phyloP scores from a whole-genome alignment of 1,139 yeast genomes.

The Saccharomyces hybrid region DNA sequence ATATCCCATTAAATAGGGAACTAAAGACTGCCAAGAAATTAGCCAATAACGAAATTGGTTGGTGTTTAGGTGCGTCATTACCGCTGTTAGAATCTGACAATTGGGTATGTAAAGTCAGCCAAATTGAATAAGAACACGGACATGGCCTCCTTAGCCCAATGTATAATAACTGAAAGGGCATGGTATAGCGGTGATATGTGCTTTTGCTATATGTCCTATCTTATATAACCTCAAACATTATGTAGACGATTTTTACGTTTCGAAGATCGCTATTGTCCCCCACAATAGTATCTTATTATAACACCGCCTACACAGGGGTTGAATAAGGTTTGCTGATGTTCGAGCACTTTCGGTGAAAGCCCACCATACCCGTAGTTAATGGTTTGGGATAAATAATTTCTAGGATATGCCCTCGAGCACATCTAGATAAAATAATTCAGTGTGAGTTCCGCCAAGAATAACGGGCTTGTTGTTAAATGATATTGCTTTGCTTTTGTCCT shows the following conservation, averaged over 20 bases:
- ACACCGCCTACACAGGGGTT: not conserved
- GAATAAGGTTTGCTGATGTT: not conserved
- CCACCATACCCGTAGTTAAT: not conserved
- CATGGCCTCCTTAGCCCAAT: not conserved
- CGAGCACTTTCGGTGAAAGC: not conserved
- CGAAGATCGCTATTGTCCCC: not conserved
- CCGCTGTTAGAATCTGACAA: conserved; percentile 68
- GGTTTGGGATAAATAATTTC: not conserved
- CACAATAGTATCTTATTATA: not conserved
- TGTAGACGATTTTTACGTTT: not conserved
- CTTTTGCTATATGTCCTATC: not conserved
- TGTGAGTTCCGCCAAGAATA: not conserved
- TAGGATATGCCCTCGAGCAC: not conserved
- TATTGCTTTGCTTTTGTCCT: not conserved
- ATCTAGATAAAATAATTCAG: not conserved
- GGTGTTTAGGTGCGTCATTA: conserved; percentile 97
- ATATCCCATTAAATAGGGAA: conserved; percentile 83
- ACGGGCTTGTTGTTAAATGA: not conserved
- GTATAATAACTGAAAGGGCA: not conserved
- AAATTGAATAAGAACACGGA: conserved; percentile 10
- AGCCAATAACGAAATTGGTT: conserved; percentile 82
- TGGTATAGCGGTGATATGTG: not conserved
- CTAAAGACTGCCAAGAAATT: conserved; percentile 86
- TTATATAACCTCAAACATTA: not conserved
- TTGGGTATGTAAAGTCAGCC: conserved; percentile 59